Evolutionary conservation across 2,329 filamentous ascomycete species (phyloP), one percentile per base, ranked within the genome.

Genomic region (Arachnopeziza araneosa): DNA sequence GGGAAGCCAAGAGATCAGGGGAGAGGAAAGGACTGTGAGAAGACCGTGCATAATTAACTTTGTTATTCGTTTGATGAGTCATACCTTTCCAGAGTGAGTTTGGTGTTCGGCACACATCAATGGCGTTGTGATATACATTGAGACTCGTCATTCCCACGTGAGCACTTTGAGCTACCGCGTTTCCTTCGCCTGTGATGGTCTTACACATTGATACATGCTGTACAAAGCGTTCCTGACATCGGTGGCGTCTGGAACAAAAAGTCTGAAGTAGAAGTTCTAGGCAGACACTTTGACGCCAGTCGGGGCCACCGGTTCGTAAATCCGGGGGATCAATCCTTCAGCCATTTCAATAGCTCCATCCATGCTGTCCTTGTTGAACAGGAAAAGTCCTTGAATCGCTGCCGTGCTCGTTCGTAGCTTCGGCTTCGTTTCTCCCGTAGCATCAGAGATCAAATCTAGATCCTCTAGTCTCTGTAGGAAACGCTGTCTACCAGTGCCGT

Each of bases 321-420:
- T 81, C 60, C 77, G 75, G 17, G 83, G 83, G 32, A 87, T 81
- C 60, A 91, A 75, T 1, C 82, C 84, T 63, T 90, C 86, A 1
- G 87, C 88, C 87, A 90, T 92, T 19, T 79, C 77, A 65, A 98
- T 93, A 17, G 93, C 93, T 1, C 93, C 92, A 66, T 92, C 82
- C 79, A 93, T 89, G 68, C 96, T 83, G 64, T 88, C 89, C 77
- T 99, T 99, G 76, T 98, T 96, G 74, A 96, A 96, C 73, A 98
- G 75, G 74, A 99, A 99, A 52, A 99, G 76, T 0, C 95, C 95
- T 75, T 99, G 95, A 30, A 99, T 85, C 23, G 92, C 91, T 26
- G 95, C 95, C 4, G 93, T 93, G 72, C 93, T 98, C 19, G 91
- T 90, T n/a, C 67, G 60, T 5, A 71, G 52, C 56, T 64, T 67